Base-by-base conservation (phyloP, 495 filamentous ascomycete genomes). In the Penicillium samsonianum region DNA sequence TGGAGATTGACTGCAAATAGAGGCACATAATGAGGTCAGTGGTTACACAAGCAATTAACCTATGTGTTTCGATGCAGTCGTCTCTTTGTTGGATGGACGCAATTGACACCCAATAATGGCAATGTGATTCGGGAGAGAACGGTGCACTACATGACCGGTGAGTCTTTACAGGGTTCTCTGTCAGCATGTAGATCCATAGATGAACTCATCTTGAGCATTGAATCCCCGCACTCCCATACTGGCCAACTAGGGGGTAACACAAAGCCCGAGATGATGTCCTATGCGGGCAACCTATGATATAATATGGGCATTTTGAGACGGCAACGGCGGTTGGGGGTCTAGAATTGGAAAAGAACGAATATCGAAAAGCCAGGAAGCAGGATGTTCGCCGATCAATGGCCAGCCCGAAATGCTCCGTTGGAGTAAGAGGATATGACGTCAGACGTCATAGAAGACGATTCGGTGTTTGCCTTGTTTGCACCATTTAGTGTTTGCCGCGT, bases 141-240 rank as follows among this genome's bases (percentile, higher is more conserved):
- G 65, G 59, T 60, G 57, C 55, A 44, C 48, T 53, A 55, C 26
- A 53, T 42, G 53, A 55, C 59, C 65, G 65, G 62, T 67, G 65
- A 67, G 46, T 53, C 33, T 49, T 67, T 58, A 28, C 47, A 50
- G 62, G 48, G 9, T 42, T 26, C 33, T 45, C 23, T n/a, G n/a
- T 17, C 26, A 25, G 28, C 49, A 22, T 43, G 26, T 43, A 28
- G 46, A 49, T 50, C 35, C 23, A 31, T 33, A 44, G 3, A 60
- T 63, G 61, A 53, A 53, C 47, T 60, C 57, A 63, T 63, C 52
- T 53, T 60, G 57, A 50, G 38, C 40, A 47, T 57, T 31, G 50
- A 53, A 53, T 28, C 37, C 38, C 31, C 26, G 20, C 41, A 53
- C 33, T 38, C 46, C 19, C 49, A 17, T 43, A 47, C 20, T 16